These are phyloP conservation scores for Adiantum capillusveneris DNA, from an alignment of 75 land plant species.

Conservation along the genomic window DNA sequence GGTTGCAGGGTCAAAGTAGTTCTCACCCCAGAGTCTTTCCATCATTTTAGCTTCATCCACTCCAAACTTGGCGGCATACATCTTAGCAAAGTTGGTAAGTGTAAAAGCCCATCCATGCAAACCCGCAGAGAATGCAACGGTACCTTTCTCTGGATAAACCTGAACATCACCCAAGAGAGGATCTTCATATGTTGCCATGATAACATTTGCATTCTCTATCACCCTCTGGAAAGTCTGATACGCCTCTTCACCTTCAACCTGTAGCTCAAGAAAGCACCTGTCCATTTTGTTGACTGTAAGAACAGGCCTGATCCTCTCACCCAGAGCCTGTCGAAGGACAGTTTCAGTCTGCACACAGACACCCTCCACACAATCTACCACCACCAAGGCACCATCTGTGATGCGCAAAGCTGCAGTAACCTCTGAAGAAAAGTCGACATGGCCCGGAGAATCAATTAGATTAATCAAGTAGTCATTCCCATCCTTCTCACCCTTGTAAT, in stretches of 20 bases:
- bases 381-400: slow-evolving; percentile 35
- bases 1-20: slow-evolving; percentile 34
- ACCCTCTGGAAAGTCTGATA: slow-evolving; percentile 38
- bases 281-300: slow-evolving; percentile 42
- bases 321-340: slow-evolving; percentile 33
- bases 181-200: slow-evolving; percentile 42
- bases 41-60: slow-evolving; percentile 41
- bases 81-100: slow-evolving; percentile 37
- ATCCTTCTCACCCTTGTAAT: too few species aligned
- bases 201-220: slow-evolving; percentile 81
- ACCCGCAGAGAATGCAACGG: slow-evolving; percentile 37
- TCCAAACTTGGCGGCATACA: slow-evolving; percentile 33
- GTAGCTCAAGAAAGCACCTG: slow-evolving; percentile 34
- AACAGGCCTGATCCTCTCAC: slow-evolving; percentile 37
- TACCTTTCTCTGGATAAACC: slow-evolving; percentile 38
- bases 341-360: slow-evolving; percentile 38
- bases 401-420: slow-evolving; percentile 33
- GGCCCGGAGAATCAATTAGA: too few species aligned
- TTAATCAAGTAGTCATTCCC: too few species aligned
- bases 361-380: slow-evolving; percentile 39
- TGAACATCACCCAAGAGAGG: slow-evolving; percentile 34
- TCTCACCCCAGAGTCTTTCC: slow-evolving; percentile 43
- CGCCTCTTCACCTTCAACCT: slow-evolving; percentile 29
- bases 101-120: slow-evolving; percentile 42
- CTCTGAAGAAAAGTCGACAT: slow-evolving; percentile 33